Conservation (phyloP, 2,329 filamentous ascomycete genomes). For the Trichoderma cornu-damae region DNA sequence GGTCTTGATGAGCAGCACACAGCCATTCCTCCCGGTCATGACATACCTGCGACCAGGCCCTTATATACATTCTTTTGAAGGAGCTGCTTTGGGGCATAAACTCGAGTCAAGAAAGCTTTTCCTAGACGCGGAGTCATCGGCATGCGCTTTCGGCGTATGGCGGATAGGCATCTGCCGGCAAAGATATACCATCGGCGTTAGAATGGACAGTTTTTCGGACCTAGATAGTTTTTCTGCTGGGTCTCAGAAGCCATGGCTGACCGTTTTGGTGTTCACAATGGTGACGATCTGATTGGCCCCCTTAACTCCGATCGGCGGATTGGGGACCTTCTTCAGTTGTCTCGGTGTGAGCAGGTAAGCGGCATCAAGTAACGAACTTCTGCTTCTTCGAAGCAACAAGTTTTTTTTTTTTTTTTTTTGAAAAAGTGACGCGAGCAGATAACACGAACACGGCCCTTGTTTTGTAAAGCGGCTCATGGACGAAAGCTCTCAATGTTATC, state of each 20-base stretch:
- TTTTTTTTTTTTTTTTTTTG: no score
- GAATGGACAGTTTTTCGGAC: slow-evolving; percentile 4
- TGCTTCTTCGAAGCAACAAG: no score
- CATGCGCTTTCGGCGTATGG: not conserved
- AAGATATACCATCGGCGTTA: not conserved
- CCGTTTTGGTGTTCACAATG: no score
- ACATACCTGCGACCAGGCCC: not conserved
- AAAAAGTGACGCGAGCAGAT: no score
- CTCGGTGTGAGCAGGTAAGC: no score
- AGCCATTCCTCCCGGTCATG: not conserved
- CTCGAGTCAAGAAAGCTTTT: not conserved
- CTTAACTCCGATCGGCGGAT: no score
- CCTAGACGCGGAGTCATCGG: not conserved
- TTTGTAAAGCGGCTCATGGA: no score
- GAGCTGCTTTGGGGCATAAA: not conserved
- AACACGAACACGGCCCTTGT: no score
- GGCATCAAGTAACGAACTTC: no score
- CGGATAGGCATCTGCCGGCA: not conserved
- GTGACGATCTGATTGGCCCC: no score
- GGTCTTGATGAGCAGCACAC: not conserved
- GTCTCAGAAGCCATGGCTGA: not conserved
- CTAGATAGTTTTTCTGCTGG: not conserved
- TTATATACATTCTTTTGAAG: not conserved
- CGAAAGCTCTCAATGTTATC: no score
- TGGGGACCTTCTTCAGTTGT: no score